Evolutionary conservation across 2,329 filamentous ascomycete species (phyloP), one percentile per base, ranked within the genome.

Genomic region (Fusarium longipes): DNA sequence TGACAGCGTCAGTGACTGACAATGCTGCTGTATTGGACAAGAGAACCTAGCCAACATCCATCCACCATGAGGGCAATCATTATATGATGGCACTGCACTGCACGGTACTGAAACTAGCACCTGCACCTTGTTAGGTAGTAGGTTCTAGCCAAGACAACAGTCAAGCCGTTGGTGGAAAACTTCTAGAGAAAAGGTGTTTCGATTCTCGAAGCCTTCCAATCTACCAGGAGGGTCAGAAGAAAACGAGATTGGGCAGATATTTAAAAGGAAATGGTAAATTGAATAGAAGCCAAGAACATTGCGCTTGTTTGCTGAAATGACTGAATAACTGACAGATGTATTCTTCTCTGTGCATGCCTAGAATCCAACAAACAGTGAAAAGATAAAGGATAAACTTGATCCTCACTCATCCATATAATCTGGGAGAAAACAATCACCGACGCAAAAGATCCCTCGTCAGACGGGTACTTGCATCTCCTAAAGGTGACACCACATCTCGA

Each of bases 381-480:
- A 18, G 17, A 43, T 43, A 15, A 20, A 29, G 17, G 18, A 18
- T 29, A 25, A 29, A 7, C 40, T 18, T 10, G 40, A 38, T 18
- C 5, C 33, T 7, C 20, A 17, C 22, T 49, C 29, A 18, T 33
- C n/a, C 20, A 8, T 11, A 22, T 4, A 22, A 15, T 18, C 15
- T 6, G 18, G 8, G 17, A 6, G 3, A 18, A 18, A 8, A 3
- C 14, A 47, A 33, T 20, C 39, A 49, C 56, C 14, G 18, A 35
- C 17, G 56, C 54, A 49, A 61, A 56, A 57, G 45, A 32, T 43
- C 25, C 36, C 39, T 63, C n/a, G 47, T 48, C 58, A 35, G 47
- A 35, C 65, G 65, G 65, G 33, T 68, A 40, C 42, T 42, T 68
- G 65, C 65, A 68, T 47, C 55, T 48, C 33, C 18, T 45, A 27